Evolutionary conservation across 2,329 filamentous ascomycete species (phyloP), one percentile per base, ranked within the genome.

Genomic region (Pezicula neosporulosa): DNA sequence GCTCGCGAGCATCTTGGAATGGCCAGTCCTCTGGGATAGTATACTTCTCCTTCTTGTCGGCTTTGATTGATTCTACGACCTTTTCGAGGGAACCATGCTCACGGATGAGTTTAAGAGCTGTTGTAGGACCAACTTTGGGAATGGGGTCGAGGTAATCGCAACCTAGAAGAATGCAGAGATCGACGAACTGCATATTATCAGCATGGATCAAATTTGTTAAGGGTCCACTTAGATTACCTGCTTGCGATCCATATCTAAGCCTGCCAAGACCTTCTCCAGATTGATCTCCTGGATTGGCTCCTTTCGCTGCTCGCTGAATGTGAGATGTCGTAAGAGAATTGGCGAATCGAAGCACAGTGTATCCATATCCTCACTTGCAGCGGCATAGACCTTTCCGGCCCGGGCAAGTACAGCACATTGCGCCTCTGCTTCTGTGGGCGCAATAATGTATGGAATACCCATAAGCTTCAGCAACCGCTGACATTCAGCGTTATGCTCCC

Each of bases 321-420:
- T 99, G 57, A 99, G 80, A 72, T 99, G 92, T 46, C 94, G 82
- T 57, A 99, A 75, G 44, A 99, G 75, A 53, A 99, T 92, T 0
- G 94, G 94, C 47, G 92, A 81, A 64, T 97, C 85, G 70, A 99
- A 99, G 65, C 93, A 97, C 50, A 99, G 76, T 0, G 94, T 99
- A 67, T 99, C 94, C 94, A 99, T 99, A 72, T 99, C 94, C 72
- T 99, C 94, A 58, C 89, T 96, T 3, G 94, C 94, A 18, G 94
- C 94, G 3, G 92, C 94, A 68, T 95, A 99, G 47, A 99, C 94
- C 73, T 97, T 97, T 36, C 91, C 93, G 5, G 89, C 92, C 55
- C 87, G 80, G 1, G 94, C 94, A 55, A 99, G 77, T 38, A 86
- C 87, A 3, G 94, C 94, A 68, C 94, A 99, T 69, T 99, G 94